Percentiles rank a stretch among this genome's conserved stretches.
Evolutionary conservation across 1,284 basidiomycete genomes (phyloP).

Genomic region (Cutaneotrichosporon cyanovorans): DNA sequence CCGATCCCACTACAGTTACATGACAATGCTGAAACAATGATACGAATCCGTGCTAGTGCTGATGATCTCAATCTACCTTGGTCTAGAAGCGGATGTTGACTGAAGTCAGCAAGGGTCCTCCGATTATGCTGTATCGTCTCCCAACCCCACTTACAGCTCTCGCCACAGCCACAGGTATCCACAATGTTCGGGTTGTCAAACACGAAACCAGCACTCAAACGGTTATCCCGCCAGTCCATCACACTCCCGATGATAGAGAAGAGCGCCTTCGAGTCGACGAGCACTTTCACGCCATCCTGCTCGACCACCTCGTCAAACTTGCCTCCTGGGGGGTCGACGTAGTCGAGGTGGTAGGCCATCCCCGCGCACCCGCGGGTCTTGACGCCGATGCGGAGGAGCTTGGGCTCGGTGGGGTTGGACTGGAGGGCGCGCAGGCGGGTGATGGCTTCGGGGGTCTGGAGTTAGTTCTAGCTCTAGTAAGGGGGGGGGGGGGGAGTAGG

Average conservation of each 20-base stretch:
- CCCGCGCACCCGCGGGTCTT: conserved; percentile 99
- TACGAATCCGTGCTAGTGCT: too few species aligned
- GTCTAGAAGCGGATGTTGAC: conserved; percentile 4
- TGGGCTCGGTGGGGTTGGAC: conserved; percentile 52
- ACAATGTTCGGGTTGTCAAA: conserved; percentile 45
- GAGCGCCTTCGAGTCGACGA: conserved; percentile 94
- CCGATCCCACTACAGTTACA: too few species aligned
- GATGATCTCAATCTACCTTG: too few species aligned
- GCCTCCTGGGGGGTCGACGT: conserved; percentile 74
- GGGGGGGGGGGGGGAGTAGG: background rate
- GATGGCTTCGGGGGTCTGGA: conserved; percentile 74
- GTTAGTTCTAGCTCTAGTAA: background rate
- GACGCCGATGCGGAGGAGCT: conserved; percentile 89
- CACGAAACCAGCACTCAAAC: conserved; percentile 54
- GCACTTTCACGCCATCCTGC: conserved; percentile 85
- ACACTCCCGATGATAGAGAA: conserved; percentile 97
- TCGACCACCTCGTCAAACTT: conserved; percentile 97
- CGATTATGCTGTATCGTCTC: background rate
- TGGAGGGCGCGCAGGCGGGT: conserved; percentile 62
- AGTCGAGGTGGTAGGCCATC: conserved; percentile 94
- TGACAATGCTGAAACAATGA: too few species aligned
- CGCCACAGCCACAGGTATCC: conserved; percentile 43
- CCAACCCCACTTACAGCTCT: conserved; percentile 2
- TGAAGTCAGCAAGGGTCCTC: background rate
- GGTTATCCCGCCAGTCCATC: conserved; percentile 98